phyloP scores from a whole-genome alignment of 768 basidiomycete species.

The Suillus spraguei region DNA sequence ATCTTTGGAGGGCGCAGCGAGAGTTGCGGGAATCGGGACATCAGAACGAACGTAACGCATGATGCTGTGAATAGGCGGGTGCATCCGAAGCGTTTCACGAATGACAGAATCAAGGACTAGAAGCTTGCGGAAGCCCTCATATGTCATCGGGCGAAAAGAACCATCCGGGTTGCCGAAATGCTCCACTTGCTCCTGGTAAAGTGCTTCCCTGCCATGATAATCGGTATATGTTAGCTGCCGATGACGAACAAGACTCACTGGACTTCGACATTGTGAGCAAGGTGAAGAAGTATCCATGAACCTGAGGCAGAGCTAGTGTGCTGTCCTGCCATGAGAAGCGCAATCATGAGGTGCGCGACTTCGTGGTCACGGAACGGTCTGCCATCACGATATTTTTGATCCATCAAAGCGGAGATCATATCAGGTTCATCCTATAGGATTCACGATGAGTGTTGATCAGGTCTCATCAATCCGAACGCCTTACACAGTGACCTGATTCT shows the following conservation, averaged over 20 bases:
- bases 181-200: conserved; percentile 90
- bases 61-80: conserved; percentile 95
- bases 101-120: conserved; percentile 88
- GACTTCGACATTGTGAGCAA: conserved; percentile 75
- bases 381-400: conserved; percentile 85
- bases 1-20: conserved; percentile 78
- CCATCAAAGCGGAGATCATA: conserved; percentile 90
- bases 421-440: conserved; percentile 70
- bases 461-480: conserved; percentile 12
- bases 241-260: conserved; percentile 52
- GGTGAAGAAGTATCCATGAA: conserved; percentile 90
- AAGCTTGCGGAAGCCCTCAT: conserved; percentile 82
- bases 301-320: conserved; percentile 94
- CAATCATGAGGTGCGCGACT: conserved; percentile 98
- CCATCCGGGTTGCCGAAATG: conserved; percentile 81
- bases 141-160: conserved; percentile 74
- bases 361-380: conserved; percentile 79
- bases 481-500: conserved; percentile 43
- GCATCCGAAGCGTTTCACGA: conserved; percentile 90
- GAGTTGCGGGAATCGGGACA: conserved; percentile 77
- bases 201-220: conserved; percentile 55
- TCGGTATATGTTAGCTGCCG: not conserved
- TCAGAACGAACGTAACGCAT: conserved; percentile 90
- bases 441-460: conserved; percentile 10
- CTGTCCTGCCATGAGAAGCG: conserved; percentile 98